Evolutionary conservation across 257 asterid species (phyloP), one percentile per base, ranked within the genome.

Genomic region (Anisodus tanguticus): DNA sequence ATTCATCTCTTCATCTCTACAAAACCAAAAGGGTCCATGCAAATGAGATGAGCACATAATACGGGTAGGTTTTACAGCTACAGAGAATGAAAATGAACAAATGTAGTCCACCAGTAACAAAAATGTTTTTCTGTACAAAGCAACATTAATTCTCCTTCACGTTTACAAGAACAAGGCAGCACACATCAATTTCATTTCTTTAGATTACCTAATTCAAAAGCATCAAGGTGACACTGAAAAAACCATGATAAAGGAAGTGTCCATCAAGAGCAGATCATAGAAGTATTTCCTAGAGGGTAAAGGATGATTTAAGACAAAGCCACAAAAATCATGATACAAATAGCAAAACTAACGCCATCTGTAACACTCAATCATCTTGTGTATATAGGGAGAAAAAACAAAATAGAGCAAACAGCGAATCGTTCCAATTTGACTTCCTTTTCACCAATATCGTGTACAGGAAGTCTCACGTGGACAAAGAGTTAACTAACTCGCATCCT

Each of bases 191-290:
- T 41, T 69, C 76, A 17, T 41, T 69, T 71, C 58, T 31, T 31
- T 31, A 31, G 35, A 31, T 31, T 31, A 31, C 1, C 35, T 31
- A 31, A 31, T 31, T 31, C 35, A 69, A 69, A 39, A 41, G 78
- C 31, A 70, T 70, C 78, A 70, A 70, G 78, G 79, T 45, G 57
- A 9, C 58, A 71, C 57, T 71, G 35, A 71, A 71, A 71, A 70
- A 70, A 9, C 0, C 77, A 69, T 41, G 78, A 69, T 69, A 69
- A 69, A 69, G 78, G 53, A 69, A 69, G 55, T 70, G 57, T 43
- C 57, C 57, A 16, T 41, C 45, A 41, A 43, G 19, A 10, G 35
- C 35, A 31, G 35, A 31, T 31, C 35, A 31, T 31, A 31, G 35
- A 31, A 31, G 35, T 31, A 31, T 31, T 31, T 31, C 35, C 35